Conservation (phyloP, 352 stramenopile genomes). For the Stephanocyclus meneghinianus region DNA sequence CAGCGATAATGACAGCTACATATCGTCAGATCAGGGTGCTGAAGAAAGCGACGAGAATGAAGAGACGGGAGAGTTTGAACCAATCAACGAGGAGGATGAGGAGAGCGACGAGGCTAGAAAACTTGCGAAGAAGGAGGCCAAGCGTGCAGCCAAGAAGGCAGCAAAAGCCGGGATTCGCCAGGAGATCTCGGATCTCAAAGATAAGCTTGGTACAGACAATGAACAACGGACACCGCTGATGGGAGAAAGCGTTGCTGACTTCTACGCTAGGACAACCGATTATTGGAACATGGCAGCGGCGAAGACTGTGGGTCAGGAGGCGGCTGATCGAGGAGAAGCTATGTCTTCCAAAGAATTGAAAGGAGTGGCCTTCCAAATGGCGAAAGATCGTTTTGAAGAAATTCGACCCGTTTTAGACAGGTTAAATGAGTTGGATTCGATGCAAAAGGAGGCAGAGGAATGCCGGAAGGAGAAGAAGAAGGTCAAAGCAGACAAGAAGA, state of each 20-base stretch:
- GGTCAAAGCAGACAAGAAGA: conserved; percentile 36
- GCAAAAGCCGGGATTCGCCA: conserved; percentile 65
- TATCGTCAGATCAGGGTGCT: conserved; percentile 67
- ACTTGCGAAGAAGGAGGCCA: conserved; percentile 82
- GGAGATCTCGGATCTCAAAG: conserved; percentile 66
- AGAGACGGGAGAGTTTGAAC: conserved; percentile 69
- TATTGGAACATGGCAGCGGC: conserved; percentile 67
- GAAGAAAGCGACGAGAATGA: conserved; percentile 86
- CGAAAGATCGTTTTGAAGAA: conserved; percentile 67
- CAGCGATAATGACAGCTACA: conserved; percentile 79
- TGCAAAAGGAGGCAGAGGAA: conserved; percentile 39
- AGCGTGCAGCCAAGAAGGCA: conserved; percentile 85
- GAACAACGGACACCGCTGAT: conserved; percentile 56
- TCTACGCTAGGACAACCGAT: conserved; percentile 71
- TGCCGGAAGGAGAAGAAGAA: conserved; percentile 66
- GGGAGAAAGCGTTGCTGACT: conserved; percentile 73
- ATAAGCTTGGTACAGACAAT: conserved; percentile 64
- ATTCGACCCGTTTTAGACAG: conserved; percentile 61
- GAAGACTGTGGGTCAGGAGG: conserved; percentile 19
- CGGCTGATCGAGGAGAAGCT: conserved; percentile 30
- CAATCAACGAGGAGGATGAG: conserved; percentile 45
- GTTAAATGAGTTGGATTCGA: conserved; percentile 59
- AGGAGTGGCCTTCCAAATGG: conserved; percentile 70
- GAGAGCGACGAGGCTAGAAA: conserved; percentile 27
- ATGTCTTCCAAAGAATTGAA: conserved; percentile 72